Evolutionary conservation across 768 basidiomycete species (phyloP), one percentile per base, ranked within the genome.

Genomic region (Russula emetica): DNA sequence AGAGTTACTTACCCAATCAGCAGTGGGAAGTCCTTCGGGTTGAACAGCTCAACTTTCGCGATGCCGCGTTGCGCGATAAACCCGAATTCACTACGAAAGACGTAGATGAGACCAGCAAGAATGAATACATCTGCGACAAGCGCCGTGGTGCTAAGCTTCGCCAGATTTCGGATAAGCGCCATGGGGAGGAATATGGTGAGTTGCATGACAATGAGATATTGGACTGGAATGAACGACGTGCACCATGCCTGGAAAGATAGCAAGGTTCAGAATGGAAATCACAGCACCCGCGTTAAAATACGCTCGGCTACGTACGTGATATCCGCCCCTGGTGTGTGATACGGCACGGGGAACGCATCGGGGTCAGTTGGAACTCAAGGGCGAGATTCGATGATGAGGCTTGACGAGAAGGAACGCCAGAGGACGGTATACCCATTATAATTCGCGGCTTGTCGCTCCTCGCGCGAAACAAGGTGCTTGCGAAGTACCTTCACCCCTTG

Each of bases 61-160:
- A 91, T 75, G 6, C 97, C 97, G 11, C 80, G 74, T 3, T 80
- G 70, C 1, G 79, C 79, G 65, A 99, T 82, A 40, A 92, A 78
- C 1, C 77, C 75, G 55, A 90, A 76, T 74, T 99, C 97, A 73
- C 87, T 91, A n/a, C 86, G 79, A 66, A 92, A 94, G 68, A 94
- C 91, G 73, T 94, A 94, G 50, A 93, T 66, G 52, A 92, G 71
- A 1, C 97, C 97, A 40, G 88, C 83, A 20, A 99, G 78, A 72
- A 99, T 98, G 78, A 98, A 98, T 1, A 78, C 94, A 72, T 99
- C 97, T 2, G 97, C 97, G 32, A 97, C 73, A 56, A 99, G 84
- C 3, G 94, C 96, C 0, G 95, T 90, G 1, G 88, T 86, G 69
- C 92, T 94, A 42, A 99, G 82, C 75, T 95, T 97, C 32, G 95